Evolutionary conservation across 805 yeast species (phyloP), one percentile per base, ranked within the genome.

Genomic region (Zygosaccharomyces bisporus): DNA sequence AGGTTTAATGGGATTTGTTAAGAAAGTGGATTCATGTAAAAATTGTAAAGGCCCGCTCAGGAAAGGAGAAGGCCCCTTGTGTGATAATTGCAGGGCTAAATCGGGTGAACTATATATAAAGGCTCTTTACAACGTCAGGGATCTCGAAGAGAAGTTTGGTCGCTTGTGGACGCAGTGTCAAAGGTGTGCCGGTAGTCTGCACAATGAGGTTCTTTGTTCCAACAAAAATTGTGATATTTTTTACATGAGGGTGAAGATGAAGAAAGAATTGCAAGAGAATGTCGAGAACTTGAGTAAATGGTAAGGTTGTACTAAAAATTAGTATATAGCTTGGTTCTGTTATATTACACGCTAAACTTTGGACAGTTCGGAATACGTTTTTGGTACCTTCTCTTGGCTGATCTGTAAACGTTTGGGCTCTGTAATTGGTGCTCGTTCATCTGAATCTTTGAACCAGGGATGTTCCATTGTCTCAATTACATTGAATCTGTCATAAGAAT

Each of bases 121-220:
- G 46, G 89, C 93, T 8, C 67, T 93, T 37, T 83, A 86, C 3
- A 82, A 79, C 47, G 81, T 90, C 74, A 84, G 88, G 60, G 80
- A 79, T 34, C 67, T 91, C 47, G 96, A 93, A 61, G 76, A 79
- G 47, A 82, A 83, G 54, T 93, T 88, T 57, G 81, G 95, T 2
- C 73, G 95, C 52, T 69, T 93, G 50, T 93, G 99, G 99, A 91
- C 98, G 0, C 95, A 93, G 61, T 95, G 99, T 63, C 99, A 93
- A 68, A 72, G 97, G 47, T 93, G 99, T 65, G 97, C 95, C 56
- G 98, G 98, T 0, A 86, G 93, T 19, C 69, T 95, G 43, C 97
- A 93, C 57, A 96, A 89, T 66, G 98, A 93, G 55, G 98, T 93
- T 3, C 71, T 91, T 18, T 93, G 99, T 64, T 82, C 96, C 0